Conservation (phyloP, 495 filamentous ascomycete genomes). For the Terfezia claveryi region DNA sequence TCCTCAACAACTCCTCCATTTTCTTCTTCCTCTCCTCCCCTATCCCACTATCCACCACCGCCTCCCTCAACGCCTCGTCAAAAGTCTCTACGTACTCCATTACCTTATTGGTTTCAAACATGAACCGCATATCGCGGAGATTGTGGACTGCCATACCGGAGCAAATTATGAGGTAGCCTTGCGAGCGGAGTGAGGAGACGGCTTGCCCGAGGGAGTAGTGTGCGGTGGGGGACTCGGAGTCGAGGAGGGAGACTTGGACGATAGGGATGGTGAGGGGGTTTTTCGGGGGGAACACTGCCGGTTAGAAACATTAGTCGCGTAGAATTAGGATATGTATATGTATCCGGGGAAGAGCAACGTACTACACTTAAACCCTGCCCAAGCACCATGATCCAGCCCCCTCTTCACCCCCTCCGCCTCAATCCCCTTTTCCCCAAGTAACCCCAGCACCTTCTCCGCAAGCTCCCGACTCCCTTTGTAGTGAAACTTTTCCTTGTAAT, state of each 20-base stretch:
- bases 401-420: constrained; percentile 38
- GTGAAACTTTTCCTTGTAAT: constrained; percentile 45
- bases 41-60: constrained; percentile 29
- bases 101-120: constrained; percentile 25
- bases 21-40: constrained; percentile 35
- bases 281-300: constrained; percentile 36
- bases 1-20: constrained; percentile 36
- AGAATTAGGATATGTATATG: background rate
- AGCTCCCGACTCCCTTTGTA: constrained; percentile 43
- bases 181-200: constrained; percentile 42
- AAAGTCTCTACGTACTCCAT: constrained; percentile 52
- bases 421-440: constrained; percentile 39
- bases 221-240: constrained; percentile 41
- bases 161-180: constrained; percentile 49
- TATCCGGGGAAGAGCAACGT: constrained; percentile 1
- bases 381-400: constrained; percentile 67
- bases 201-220: constrained; percentile 55
- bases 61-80: constrained; percentile 55
- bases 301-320: constrained; percentile 13
- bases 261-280: constrained; percentile 61
- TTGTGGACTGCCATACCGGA: constrained; percentile 53
- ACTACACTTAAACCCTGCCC: constrained; percentile 43
- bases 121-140: constrained; percentile 31
- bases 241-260: constrained; percentile 60
- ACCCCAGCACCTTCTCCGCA: constrained; percentile 38